Percentiles rank a stretch among this genome's conserved stretches.
Conservation (phyloP, 441 rosid genomes). For the Breynia disticha region DNA sequence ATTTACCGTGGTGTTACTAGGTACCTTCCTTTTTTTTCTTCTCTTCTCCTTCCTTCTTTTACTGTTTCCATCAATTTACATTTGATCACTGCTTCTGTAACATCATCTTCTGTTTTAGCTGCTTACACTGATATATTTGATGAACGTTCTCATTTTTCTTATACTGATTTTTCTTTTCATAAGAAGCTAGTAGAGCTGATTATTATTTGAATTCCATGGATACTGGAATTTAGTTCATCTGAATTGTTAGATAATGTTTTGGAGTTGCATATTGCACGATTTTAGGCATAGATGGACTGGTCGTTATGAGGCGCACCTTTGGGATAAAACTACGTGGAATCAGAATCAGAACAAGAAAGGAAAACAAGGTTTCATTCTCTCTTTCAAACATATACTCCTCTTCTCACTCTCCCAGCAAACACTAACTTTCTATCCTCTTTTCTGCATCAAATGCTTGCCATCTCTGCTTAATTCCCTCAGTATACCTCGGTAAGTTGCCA, state of each 20-base stretch:
- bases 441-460: constrained; percentile 24
- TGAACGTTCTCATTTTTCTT: no score
- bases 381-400: neutral
- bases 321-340: constrained; percentile 95
- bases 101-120: no score
- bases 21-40: no score
- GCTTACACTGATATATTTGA: no score
- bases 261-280: constrained; percentile 5
- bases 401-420: constrained; percentile 30
- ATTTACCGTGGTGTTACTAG: constrained; percentile 94
- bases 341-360: constrained; percentile 82
- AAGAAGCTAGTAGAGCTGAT: no score
- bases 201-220: no score
- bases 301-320: constrained; percentile 88
- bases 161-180: no score
- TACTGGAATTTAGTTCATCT: neutral
- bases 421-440: constrained; percentile 13
- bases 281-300: constrained; percentile 93
- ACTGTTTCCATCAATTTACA: neutral
- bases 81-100: no score
- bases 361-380: constrained; percentile 53
- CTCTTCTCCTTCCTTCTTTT: neutral
- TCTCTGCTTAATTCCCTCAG: constrained; percentile 25
- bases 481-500: constrained; percentile 62
- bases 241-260: neutral